Conservation (phyloP, 257 asterid genomes). For the Knoxia roxburghii region DNA sequence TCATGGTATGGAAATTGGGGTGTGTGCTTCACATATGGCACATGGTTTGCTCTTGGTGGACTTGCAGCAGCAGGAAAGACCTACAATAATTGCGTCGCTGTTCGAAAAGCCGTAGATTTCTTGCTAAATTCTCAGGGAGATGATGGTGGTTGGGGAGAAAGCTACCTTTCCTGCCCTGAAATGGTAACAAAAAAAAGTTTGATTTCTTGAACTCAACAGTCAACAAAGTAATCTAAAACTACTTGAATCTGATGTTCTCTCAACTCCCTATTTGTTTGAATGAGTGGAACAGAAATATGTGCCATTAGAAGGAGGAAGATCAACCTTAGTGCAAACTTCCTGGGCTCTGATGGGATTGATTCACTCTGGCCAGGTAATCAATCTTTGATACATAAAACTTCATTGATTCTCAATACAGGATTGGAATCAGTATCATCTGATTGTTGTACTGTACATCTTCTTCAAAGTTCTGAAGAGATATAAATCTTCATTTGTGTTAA, state of each 20-base stretch:
- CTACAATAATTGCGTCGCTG: conserved; percentile 34
- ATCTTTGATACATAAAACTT: too few species aligned
- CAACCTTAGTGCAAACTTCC: conserved; percentile 84
- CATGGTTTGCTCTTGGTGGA: conserved; percentile 34
- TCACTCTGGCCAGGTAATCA: conserved; percentile 63
- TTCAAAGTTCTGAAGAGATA: too few species aligned
- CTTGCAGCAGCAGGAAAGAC: conserved; percentile 23
- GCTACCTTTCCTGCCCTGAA: conserved; percentile 78
- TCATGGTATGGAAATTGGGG: conserved; percentile 35
- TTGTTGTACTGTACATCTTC: too few species aligned
- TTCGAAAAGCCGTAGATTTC: conserved; percentile 57
- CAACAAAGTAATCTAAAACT: neutral
- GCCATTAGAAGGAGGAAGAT: conserved; percentile 54
- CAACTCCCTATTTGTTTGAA: neutral
- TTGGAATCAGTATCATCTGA: too few species aligned
- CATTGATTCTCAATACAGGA: too few species aligned
- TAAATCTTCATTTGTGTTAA: neutral
- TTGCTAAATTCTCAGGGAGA: conserved; percentile 48
- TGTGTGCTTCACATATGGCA: conserved; percentile 27
- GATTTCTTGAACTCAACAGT: neutral
- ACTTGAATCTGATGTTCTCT: neutral
- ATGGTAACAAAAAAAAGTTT: conserved; percentile 45
- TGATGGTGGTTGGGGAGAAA: conserved; percentile 96
- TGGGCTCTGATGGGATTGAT: conserved; percentile 89
- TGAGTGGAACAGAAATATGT: conserved; percentile 52